Evolutionary conservation across 352 stramenopile genomes (phyloP), one percentile per base, ranked within the genome.

Genomic region (Phytophthora uliginosa): DNA sequence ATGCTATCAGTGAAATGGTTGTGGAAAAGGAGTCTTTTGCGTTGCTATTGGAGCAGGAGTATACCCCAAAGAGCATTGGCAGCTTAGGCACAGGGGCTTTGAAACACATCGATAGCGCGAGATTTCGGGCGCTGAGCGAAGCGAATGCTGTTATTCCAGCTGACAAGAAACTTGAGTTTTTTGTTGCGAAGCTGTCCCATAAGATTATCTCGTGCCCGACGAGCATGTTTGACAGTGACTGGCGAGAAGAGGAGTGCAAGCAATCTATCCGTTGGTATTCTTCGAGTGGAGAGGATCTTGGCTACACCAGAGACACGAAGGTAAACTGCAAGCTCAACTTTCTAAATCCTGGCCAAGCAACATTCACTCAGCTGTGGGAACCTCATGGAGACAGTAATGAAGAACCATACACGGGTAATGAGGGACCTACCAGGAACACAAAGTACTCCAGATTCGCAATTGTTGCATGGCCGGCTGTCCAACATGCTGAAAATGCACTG

Each of bases 41-140:
- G 10, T 38, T 76, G 50, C 18, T 77, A 1, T 40, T 79, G 9
- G 67, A 58, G 0, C 73, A 79, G 24, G 63, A 79, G 40, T 76
- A 74, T 33, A 79, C 68, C 9, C 33, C 50, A 9, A 73, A 74
- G 26, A 76, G 63, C 36, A 69, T 79, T 20, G 12, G 17, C 26
- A 31, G 59, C 12, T 7, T 74, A 24, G 73, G 73, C 5, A 50
- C 38, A 1, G 22, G 48, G 20, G 73, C 68, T 13, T 36, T 79
- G 1, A 79, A 79, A 34, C 51, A 64, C 7, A n/a, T 70, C 1
- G 73, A 79, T 28, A 50, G 69, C 45, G 68, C 62, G 4, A 56
- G 68, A 22, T 70, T 79, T 51, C 33, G 47, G n/a, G 58, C 68
- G 7, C 45, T 79, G 7, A 28, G 73, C 17, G 63, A 76, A 33